Conservation (phyloP, 257 asterid species). For the Craterostigma plantagineum region DNA sequence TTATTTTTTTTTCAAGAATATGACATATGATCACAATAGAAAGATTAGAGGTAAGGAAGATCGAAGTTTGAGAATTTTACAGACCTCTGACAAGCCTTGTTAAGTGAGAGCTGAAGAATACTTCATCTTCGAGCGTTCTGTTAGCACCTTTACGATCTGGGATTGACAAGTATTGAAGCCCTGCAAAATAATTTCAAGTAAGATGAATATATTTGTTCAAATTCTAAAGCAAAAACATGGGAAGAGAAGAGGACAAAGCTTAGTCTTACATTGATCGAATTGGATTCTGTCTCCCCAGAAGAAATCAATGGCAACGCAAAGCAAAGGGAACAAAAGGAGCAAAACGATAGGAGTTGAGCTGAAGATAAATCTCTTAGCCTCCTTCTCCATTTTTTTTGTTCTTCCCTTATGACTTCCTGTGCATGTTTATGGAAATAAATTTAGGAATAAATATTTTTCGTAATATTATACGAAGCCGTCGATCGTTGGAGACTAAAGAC, state of each 20-base stretch:
- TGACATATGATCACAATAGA: too few species aligned
- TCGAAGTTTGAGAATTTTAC: not conserved
- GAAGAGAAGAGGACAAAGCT: not conserved
- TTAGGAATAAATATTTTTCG: too few species aligned
- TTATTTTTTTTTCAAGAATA: not conserved
- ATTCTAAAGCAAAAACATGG: too few species aligned
- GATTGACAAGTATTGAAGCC: conserved; percentile 22
- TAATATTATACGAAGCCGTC: too few species aligned
- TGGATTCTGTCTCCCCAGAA: conserved; percentile 16
- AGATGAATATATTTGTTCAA: too few species aligned
- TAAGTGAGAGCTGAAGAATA: conserved; percentile 15
- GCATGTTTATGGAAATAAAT: too few species aligned
- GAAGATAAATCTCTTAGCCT: conserved; percentile 13
- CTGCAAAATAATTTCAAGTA: conserved; percentile 10
- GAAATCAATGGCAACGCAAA: conserved; percentile 20
- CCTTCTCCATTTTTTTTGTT: conserved; percentile 17
- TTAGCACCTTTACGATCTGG: conserved; percentile 1
- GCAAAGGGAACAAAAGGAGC: conserved; percentile 16
- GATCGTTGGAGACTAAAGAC: too few species aligned
- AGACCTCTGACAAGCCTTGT: conserved; percentile 29
- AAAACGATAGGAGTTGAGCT: conserved; percentile 18
- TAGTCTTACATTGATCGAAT: conserved; percentile 17
- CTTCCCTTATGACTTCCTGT: too few species aligned
- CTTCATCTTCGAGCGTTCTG: conserved; percentile 7
- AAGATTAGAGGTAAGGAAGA: not conserved